Percentiles rank a stretch among this genome's conserved stretches.
Conservation (phyloP, 164 flowering plant genomes). For the Amborella trichopoda region DNA sequence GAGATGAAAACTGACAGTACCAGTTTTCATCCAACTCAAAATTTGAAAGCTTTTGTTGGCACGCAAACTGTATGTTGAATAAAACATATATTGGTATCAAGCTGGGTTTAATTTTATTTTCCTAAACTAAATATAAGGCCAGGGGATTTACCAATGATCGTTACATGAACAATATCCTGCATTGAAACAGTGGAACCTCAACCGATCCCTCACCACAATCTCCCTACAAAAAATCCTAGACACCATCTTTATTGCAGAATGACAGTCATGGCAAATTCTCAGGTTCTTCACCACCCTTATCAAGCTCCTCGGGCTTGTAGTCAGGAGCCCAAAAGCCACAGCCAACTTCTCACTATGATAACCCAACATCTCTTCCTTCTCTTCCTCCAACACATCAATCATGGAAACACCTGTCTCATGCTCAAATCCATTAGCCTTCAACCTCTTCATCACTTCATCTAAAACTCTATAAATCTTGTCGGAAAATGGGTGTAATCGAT, state of each 20-base stretch:
- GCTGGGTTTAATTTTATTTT: too few species aligned
- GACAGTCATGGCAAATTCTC: constrained; percentile 72
- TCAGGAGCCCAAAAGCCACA: constrained; percentile 50
- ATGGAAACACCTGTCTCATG: constrained; percentile 46
- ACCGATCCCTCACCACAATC: constrained; percentile 61
- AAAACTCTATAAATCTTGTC: constrained; percentile 35
- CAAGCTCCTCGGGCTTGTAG: constrained; percentile 51
- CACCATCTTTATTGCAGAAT: constrained; percentile 59
- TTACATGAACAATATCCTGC: constrained; percentile 61
- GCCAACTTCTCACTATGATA: constrained; percentile 82
- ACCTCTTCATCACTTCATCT: constrained; percentile 27
- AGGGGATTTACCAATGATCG: constrained; percentile 75
- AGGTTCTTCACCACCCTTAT: constrained; percentile 55
- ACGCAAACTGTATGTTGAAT: too few species aligned
- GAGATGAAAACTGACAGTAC: too few species aligned
- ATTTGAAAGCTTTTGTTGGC: too few species aligned
- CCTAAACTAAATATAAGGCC: too few species aligned
- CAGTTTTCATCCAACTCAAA: too few species aligned
- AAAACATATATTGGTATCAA: too few species aligned
- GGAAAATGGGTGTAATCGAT: constrained; percentile 40
- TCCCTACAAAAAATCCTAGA: constrained; percentile 46
- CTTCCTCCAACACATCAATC: constrained; percentile 83
- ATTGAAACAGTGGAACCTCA: constrained; percentile 72
- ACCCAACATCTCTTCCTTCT: constrained; percentile 58
- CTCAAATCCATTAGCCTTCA: constrained; percentile 41